A percentile compares a stretch with the other conserved stretches of the same genome.
These are phyloP conservation scores for Lodderomyces pseudojiufengensis DNA, from an alignment of 1,139 yeast species.

Conservation along the genomic window DNA sequence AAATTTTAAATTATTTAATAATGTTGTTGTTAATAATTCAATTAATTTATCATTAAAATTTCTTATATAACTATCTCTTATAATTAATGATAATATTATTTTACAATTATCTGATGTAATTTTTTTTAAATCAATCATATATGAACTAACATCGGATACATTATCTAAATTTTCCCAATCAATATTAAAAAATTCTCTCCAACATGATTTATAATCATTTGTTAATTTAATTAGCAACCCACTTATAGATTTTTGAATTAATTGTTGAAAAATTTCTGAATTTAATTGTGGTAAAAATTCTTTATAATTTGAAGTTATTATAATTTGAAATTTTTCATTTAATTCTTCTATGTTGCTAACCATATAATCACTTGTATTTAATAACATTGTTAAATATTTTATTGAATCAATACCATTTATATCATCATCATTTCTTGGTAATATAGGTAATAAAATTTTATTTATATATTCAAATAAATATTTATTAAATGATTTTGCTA, in stretches of 20 bases:
- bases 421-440: slow-evolving; percentile 39
- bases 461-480: slow-evolving; percentile 65
- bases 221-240: slow-evolving; percentile 57
- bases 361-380: slow-evolving; percentile 90
- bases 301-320: slow-evolving; percentile 38
- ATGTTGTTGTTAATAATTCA: slow-evolving; percentile 59
- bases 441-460: slow-evolving; percentile 55
- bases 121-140: slow-evolving; percentile 54
- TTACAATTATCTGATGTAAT: slow-evolving; percentile 44
- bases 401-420: slow-evolving; percentile 49
- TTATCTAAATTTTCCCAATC: slow-evolving; percentile 67
- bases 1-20: slow-evolving; percentile 53
- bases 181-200: slow-evolving; percentile 82
- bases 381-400: slow-evolving; percentile 62
- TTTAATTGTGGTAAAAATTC: slow-evolving; percentile 46
- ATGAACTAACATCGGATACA: slow-evolving; percentile 69
- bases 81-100: slow-evolving; percentile 55
- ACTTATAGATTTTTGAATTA: slow-evolving; percentile 58
- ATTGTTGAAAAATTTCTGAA: slow-evolving; percentile 52
- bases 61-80: slow-evolving; percentile 68
- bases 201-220: slow-evolving; percentile 60
- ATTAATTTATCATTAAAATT: slow-evolving; percentile 74
- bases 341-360: slow-evolving; percentile 74
- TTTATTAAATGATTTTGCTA: slow-evolving; percentile 63
- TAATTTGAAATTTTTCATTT: slow-evolving; percentile 56